Evolutionary conservation across 1,139 yeast species (phyloP), one percentile per base, ranked within the genome.

Genomic region (Suhomyces anneliseae): DNA sequence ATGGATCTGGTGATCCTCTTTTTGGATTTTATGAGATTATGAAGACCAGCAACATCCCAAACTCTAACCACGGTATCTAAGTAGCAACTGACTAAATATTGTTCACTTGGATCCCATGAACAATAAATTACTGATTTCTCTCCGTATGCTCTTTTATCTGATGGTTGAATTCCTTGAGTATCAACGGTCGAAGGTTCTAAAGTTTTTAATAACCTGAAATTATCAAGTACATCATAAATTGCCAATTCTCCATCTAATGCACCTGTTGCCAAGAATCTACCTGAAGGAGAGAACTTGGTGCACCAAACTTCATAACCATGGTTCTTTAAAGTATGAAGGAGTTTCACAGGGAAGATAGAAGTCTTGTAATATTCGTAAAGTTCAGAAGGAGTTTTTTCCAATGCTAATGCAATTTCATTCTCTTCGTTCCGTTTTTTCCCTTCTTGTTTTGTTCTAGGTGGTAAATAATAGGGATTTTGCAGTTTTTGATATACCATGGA

Each of bases 251-350:
- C 79, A 59, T 89, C 95, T 19, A 82, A 78, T 9, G 95, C 84
- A 0, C 93, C 90, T 0, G 93, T 80, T 8, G 90, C 96, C 43
- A 92, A 69, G 53, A 72, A 83, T 50, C 74, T 75, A 1, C 97
- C 97, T 66, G 79, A 78, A 37, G 90, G 89, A 3, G 95, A 86
- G 60, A 89, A 90, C 50, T 81, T 80, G 12, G 87, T 74, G 59
- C 76, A 85, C 97, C 97, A 92, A 6, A 89, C 95, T 62, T 92
- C 97, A 56, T 86, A 83, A 0, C 72, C 67, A 59, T 88, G 95
- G 44, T 74, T 72, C 2, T 68, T 60, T 24, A 90, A 61, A 0
- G 71, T 67, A 44, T 64, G 66, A 14, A 71, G 56, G 12, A 66
- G 63, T 14, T 68, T 65, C 29, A 68, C 67, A 1, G 93, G 93